phyloP scores from a whole-genome alignment of 495 filamentous ascomycete species.

The Xylaria flabelliformis region DNA sequence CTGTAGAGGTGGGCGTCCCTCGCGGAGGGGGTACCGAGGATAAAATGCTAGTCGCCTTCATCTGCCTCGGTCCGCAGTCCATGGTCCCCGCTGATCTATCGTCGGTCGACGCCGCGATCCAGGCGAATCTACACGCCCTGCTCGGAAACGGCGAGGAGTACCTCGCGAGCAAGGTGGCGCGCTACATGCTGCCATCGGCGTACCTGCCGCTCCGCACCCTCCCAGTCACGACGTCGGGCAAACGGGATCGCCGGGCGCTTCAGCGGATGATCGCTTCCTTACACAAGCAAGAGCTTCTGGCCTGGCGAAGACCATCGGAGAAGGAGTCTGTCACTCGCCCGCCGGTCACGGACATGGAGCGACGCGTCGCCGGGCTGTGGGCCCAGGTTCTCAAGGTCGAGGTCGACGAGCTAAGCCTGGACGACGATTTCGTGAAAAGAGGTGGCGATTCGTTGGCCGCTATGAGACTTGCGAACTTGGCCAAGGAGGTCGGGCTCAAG shows the following conservation, averaged over 20 bases:
- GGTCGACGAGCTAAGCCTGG: slow-evolving; percentile 22
- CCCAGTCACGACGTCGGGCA: slow-evolving; percentile 20
- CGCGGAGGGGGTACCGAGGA: slow-evolving; percentile 10
- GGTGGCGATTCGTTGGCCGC: slow-evolving; percentile 49
- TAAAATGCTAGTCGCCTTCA: slow-evolving; percentile 13
- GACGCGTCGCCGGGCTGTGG: slow-evolving; percentile 34
- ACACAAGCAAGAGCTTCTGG: slow-evolving; percentile 4
- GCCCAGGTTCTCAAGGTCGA: slow-evolving; percentile 24
- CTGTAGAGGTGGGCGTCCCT: slow-evolving; percentile 8
- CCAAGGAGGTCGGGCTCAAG: slow-evolving; percentile 5
- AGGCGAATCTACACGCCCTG: neutral
- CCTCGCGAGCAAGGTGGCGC: slow-evolving; percentile 3
- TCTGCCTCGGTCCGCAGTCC: slow-evolving; percentile 9
- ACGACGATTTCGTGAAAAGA: slow-evolving; percentile 38
- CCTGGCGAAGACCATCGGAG: slow-evolving; percentile 8
- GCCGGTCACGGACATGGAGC: slow-evolving; percentile 28
- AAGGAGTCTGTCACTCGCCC: neutral
- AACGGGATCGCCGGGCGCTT: slow-evolving; percentile 9
- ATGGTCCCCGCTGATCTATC: neutral
- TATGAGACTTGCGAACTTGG: slow-evolving; percentile 38
- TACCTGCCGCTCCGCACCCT: slow-evolving; percentile 24
- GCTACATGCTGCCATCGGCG: slow-evolving; percentile 20
- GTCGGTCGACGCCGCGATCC: slow-evolving; percentile 6
- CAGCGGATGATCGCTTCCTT: slow-evolving; percentile 5
- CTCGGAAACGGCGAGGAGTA: slow-evolving; percentile 6